These are phyloP conservation scores for Sphagnum contortum DNA, from an alignment of 225 moss, liverwort and hornwort species.

Conservation along the genomic window DNA sequence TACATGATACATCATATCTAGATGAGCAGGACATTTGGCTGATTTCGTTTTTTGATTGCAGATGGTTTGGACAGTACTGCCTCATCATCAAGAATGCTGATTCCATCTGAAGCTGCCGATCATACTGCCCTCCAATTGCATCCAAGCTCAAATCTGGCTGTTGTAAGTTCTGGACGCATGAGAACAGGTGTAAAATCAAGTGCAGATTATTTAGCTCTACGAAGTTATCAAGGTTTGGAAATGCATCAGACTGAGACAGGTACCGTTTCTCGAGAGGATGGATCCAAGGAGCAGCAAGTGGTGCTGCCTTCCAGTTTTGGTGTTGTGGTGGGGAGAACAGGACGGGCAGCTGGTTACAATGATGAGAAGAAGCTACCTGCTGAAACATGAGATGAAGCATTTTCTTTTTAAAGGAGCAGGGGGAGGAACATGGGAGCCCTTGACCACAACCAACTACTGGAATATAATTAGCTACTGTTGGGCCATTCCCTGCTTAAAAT, in stretches of 20 bases:
- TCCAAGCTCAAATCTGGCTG: slow-evolving; percentile 44
- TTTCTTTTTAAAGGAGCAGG: no score
- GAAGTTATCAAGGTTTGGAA: slow-evolving; percentile 84
- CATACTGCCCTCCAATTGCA: slow-evolving; percentile 49
- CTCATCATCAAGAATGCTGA: slow-evolving; percentile 33
- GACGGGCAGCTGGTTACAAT: slow-evolving; percentile 62
- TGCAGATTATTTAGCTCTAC: slow-evolving; percentile 67
- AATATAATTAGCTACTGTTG: no score
- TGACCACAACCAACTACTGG: no score
- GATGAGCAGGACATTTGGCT: no score
- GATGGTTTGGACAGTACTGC: background rate
- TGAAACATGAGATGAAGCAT: no score
- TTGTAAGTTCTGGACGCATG: slow-evolving; percentile 47
- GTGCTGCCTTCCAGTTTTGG: slow-evolving; percentile 18
- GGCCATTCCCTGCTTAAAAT: no score
- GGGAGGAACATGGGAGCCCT: no score
- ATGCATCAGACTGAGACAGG: slow-evolving; percentile 22
- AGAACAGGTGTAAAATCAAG: slow-evolving; percentile 57
- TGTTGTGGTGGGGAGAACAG: slow-evolving; percentile 62
- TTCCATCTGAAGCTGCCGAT: slow-evolving; percentile 34
- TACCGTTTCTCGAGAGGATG: slow-evolving; percentile 9
- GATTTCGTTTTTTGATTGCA: no score
- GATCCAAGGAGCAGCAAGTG: slow-evolving; percentile 3
- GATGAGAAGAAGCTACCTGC: slow-evolving; percentile 24
- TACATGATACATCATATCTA: no score